Evolutionary conservation across 176 grass and related monocot species (phyloP).

Genomic region (Aegilops sharonensis): DNA sequence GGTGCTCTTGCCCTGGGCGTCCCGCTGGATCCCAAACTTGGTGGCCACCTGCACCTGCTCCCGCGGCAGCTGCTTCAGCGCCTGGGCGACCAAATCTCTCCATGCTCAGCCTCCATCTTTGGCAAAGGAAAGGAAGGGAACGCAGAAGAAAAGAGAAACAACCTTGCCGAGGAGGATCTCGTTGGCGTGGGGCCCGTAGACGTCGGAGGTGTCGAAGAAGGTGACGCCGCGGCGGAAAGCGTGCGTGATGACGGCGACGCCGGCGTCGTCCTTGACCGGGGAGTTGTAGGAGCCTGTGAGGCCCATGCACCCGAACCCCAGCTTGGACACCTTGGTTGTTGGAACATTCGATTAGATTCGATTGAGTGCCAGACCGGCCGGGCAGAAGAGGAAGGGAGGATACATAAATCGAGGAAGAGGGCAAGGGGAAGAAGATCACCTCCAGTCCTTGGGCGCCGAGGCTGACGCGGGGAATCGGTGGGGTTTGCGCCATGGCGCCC

Average conservation of each 20-base stretch:
- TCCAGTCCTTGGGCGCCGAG: conserved; percentile 53
- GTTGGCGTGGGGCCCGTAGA: conserved; percentile 65
- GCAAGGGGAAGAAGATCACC: conserved; percentile 1
- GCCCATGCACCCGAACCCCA: conserved; percentile 82
- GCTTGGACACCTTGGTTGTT: conserved; percentile 61
- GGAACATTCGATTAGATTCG: background rate
- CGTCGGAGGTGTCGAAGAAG: conserved; percentile 83
- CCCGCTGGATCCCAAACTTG: conserved; percentile 54
- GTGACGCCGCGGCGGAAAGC: conserved; percentile 74
- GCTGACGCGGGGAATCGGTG: conserved; percentile 35
- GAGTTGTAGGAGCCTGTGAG: conserved; percentile 54
- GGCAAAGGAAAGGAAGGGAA: background rate
- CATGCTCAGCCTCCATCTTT: background rate
- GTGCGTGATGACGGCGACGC: conserved; percentile 56
- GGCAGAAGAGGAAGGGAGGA: too few species aligned
- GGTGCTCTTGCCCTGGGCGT: background rate
- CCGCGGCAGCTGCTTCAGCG: conserved; percentile 71
- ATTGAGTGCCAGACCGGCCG: background rate
- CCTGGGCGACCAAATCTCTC: conserved; percentile 25
- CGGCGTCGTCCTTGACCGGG: conserved; percentile 49
- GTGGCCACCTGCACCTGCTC: conserved; percentile 80
- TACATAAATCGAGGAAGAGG: background rate
- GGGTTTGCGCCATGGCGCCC: conserved; percentile 27
- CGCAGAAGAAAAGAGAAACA: background rate
- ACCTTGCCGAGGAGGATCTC: conserved; percentile 79